These are phyloP conservation scores for Thraustochytrium sp. DNA, from an alignment of 352 stramenopile species.

Conservation along the genomic window DNA sequence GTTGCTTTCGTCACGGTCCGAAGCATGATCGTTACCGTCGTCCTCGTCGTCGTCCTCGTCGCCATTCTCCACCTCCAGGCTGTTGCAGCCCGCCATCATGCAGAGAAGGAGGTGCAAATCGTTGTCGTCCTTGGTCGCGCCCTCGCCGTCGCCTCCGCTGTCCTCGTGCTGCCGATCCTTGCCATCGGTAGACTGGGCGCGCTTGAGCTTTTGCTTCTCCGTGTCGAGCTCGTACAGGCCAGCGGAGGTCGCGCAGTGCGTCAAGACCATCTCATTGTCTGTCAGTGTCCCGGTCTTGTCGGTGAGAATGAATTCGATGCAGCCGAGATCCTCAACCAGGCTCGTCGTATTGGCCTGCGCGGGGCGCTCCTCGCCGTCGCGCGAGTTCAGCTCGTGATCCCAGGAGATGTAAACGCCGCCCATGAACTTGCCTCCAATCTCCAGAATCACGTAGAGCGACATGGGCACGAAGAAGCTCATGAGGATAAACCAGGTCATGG, in stretches of 20 bases:
- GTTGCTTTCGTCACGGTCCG: too few species aligned
- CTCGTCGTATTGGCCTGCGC: constrained; percentile 66
- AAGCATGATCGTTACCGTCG: too few species aligned
- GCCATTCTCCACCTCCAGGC: constrained; percentile 84
- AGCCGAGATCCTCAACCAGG: constrained; percentile 56
- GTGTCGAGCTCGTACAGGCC: constrained; percentile 58
- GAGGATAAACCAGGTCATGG: constrained; percentile 79
- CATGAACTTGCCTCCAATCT: constrained; percentile 83
- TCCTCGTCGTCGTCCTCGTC: constrained; percentile 55
- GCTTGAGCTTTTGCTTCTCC: constrained; percentile 74
- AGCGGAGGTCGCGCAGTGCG: constrained; percentile 65
- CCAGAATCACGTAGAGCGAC: constrained; percentile 93
- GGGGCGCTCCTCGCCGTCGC: constrained; percentile 61
- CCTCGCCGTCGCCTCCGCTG: constrained; percentile 60
- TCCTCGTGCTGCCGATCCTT: too few species aligned
- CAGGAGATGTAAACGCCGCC: constrained; percentile 87
- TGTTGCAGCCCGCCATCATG: constrained; percentile 82
- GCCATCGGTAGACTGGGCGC: too few species aligned
- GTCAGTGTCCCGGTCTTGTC: constrained; percentile 41
- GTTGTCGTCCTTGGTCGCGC: constrained; percentile 57
- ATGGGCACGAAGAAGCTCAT: constrained; percentile 95
- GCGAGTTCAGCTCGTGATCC: constrained; percentile 72
- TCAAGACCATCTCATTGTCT: constrained; percentile 36
- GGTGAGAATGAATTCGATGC: constrained; percentile 48
- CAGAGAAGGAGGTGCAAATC: constrained; percentile 61